Evolutionary conservation across 2,329 filamentous ascomycete genomes (phyloP).

Genomic region (Fusarium sp.): DNA sequence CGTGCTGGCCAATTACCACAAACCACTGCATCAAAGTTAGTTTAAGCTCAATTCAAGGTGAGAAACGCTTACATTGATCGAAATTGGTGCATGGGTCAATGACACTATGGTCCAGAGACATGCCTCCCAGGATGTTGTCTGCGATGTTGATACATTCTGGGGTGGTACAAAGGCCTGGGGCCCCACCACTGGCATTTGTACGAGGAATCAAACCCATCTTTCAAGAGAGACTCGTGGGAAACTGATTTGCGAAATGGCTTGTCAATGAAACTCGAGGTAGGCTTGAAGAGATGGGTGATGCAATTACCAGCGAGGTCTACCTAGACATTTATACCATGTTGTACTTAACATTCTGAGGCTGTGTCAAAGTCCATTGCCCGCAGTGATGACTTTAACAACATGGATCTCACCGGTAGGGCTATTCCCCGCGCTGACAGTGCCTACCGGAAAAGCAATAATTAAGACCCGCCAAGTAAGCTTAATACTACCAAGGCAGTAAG

Average conservation of each 20-base stretch:
- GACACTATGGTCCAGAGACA: conserved; percentile 61
- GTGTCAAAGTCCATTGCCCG: neutral
- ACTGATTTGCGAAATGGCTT: no score
- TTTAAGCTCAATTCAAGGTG: no score
- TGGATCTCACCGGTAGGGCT: neutral
- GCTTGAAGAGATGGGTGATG: rapidly evolving
- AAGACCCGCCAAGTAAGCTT: neutral
- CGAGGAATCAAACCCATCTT: neutral
- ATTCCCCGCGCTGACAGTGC: neutral
- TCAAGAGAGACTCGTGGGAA: rapidly evolving
- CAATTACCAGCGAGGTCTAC: neutral
- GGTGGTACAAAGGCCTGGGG: neutral
- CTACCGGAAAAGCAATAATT: neutral
- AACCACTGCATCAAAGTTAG: conserved; percentile 47
- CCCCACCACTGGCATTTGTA: rapidly evolving
- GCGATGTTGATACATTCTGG: neutral
- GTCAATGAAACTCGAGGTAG: neutral
- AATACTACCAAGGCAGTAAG: neutral
- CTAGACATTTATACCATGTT: neutral
- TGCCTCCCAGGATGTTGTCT: neutral
- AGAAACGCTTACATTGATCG: conserved; percentile 65
- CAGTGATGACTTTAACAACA: neutral
- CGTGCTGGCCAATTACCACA: conserved; percentile 74
- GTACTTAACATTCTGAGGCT: rapidly evolving
- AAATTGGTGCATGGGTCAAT: conserved; percentile 77